Conservation (phyloP, 2,329 filamentous ascomycete species). For the Calonectria multiphialidica region DNA sequence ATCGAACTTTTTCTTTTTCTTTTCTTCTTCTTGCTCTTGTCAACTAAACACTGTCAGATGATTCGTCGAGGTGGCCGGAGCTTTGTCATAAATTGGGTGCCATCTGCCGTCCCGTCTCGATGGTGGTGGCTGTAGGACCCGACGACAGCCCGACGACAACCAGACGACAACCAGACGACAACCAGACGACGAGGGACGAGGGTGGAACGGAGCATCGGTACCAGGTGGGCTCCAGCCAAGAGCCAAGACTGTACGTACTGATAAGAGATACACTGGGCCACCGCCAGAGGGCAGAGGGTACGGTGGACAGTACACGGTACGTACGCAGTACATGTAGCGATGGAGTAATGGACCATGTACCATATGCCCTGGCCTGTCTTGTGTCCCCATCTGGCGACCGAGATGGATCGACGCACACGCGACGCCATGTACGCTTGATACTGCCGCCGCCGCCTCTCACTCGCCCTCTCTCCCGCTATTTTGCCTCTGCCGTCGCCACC, state of each 20-base stretch:
- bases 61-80: background rate
- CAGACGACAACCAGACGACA: too few species aligned
- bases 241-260: background rate
- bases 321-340: background rate
- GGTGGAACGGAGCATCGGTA: constrained; percentile 4
- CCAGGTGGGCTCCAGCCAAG: background rate
- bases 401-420: constrained; percentile 3
- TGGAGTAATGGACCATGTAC: too few species aligned
- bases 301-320: too few species aligned
- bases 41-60: background rate
- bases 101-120: background rate
- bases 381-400: background rate
- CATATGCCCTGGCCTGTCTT: too few species aligned
- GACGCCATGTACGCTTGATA: background rate
- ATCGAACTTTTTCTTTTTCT: background rate
- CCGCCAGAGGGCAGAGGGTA: background rate
- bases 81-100: background rate
- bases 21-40: background rate
- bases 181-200: background rate
- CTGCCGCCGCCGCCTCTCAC: too few species aligned
- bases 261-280: background rate
- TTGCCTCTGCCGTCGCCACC: constrained; percentile 9
- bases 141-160: too few species aligned
- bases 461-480: too few species aligned
- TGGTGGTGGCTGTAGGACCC: background rate